phyloP scores from a whole-genome alignment of 2,329 filamentous ascomycete genomes.

The Penicillium hesseltinei region DNA sequence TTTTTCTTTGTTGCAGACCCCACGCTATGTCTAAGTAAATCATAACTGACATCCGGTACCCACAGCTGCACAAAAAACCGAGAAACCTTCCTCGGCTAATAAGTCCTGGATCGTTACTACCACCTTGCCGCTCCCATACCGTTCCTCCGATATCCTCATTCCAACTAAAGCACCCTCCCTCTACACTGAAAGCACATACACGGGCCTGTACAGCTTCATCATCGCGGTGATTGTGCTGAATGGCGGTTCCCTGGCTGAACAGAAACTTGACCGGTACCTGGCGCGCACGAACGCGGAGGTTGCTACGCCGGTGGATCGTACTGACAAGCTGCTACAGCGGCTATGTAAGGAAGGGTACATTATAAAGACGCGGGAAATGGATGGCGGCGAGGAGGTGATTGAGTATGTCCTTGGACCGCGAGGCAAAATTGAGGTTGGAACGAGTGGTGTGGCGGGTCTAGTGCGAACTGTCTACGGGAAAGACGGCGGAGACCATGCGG shows the following conservation, averaged over 20 bases:
- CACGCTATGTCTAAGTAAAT: not conserved
- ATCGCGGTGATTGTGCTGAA: conserved; percentile 72
- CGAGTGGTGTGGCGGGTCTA: conserved; percentile 70
- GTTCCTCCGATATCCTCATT: conserved; percentile 63
- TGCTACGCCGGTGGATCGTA: conserved; percentile 72
- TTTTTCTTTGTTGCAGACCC: not conserved
- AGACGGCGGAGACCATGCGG: conserved; percentile 19
- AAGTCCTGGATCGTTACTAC: conserved; percentile 77
- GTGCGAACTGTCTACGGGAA: conserved; percentile 57
- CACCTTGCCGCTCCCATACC: conserved; percentile 67
- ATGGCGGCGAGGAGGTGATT: conserved; percentile 69
- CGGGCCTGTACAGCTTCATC: conserved; percentile 75
- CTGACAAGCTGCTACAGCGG: conserved; percentile 69
- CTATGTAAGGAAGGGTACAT: conserved; percentile 84
- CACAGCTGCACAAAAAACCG: conserved; percentile 51
- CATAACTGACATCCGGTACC: not conserved
- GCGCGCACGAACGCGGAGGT: conserved; percentile 71
- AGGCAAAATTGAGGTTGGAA: conserved; percentile 79
- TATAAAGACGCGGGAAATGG: conserved; percentile 66
- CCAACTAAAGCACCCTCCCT: conserved; percentile 66
- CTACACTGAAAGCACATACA: conserved; percentile 73
- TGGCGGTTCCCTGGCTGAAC: conserved; percentile 72
- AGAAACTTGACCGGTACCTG: conserved; percentile 74
- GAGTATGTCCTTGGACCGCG: conserved; percentile 84
- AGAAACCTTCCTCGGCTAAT: conserved; percentile 49